A percentile compares a stretch with the other conserved stretches of the same genome.
Conservation (phyloP, 768 basidiomycete genomes). For the Termitomyces heimii region DNA sequence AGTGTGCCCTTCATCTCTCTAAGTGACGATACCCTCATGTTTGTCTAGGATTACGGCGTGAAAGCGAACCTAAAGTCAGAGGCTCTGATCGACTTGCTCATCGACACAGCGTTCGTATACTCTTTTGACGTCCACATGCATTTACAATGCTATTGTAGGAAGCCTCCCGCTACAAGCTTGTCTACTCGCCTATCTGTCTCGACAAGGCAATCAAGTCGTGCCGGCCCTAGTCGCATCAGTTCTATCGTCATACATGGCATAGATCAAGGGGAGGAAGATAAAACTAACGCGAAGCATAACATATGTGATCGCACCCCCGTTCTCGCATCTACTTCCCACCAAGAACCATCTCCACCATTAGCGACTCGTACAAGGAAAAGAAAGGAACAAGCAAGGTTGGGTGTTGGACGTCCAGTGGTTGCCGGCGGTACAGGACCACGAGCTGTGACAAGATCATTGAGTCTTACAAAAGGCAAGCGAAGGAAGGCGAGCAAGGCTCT, state of each 20-base stretch:
- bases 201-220: constrained; percentile 29
- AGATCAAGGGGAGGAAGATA: constrained; percentile 38
- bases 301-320: constrained; percentile 11
- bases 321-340: constrained; percentile 14
- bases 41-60: constrained; percentile 64
- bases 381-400: constrained; percentile 66
- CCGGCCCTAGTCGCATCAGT: constrained; percentile 33
- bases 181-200: constrained; percentile 27
- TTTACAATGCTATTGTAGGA: neutral
- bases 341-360: constrained; percentile 21
- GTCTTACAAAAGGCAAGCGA: constrained; percentile 42
- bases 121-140: neutral
- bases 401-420: constrained; percentile 62
- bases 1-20: constrained; percentile 25
- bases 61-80: constrained; percentile 82
- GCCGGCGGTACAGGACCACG: constrained; percentile 67
- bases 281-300: constrained; percentile 13
- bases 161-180: constrained; percentile 16
- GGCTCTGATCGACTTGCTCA: constrained; percentile 67
- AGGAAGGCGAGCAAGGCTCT: constrained; percentile 44
- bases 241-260: constrained; percentile 46
- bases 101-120: constrained; percentile 46
- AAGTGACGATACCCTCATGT: constrained; percentile 10
- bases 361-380: constrained; percentile 56
- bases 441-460: constrained; percentile 53